A percentile compares a stretch with the other conserved stretches of the same genome.
These are phyloP conservation scores for Oldenlandia corymbosa DNA, from an alignment of 257 asterid species.

Conservation along the genomic window DNA sequence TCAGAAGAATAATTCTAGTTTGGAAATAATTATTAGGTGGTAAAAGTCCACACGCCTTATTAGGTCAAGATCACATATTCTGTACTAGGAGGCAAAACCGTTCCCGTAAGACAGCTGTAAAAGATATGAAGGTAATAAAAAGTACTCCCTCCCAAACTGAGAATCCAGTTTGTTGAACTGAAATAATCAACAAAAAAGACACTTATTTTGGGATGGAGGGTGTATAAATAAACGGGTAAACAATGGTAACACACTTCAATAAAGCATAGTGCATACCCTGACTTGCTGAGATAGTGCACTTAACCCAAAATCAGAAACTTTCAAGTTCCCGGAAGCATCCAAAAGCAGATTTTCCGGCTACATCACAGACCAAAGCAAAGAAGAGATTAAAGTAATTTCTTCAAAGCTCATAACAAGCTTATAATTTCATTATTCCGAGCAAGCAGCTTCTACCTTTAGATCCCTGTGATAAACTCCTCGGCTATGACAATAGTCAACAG, in stretches of 20 bases:
- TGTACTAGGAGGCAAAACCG: not conserved
- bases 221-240: too few species aligned
- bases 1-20: not conserved
- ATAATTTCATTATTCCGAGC: not conserved
- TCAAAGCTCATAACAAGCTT: not conserved
- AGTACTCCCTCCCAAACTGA: too few species aligned
- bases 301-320: conserved; percentile 90
- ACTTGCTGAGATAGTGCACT: conserved; percentile 97
- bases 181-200: too few species aligned
- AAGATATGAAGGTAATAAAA: not conserved
- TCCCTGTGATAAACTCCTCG: conserved; percentile 96
- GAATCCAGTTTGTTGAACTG: too few species aligned
- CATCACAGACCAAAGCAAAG: conserved; percentile 17
- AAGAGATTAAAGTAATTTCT: not conserved
- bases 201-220: too few species aligned
- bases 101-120: conserved; percentile 3
- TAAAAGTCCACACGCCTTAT: not conserved
- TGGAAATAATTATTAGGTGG: not conserved
- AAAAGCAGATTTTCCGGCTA: conserved; percentile 85
- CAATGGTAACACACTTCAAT: not conserved
- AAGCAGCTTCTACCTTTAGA: conserved; percentile 49
- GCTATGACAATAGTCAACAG: conserved; percentile 92
- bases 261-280: conserved; percentile 47
- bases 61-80: not conserved
- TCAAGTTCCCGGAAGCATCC: conserved; percentile 81